phyloP scores from a whole-genome alignment of 1,139 yeast species.

The Petasospora rhodanensis region DNA sequence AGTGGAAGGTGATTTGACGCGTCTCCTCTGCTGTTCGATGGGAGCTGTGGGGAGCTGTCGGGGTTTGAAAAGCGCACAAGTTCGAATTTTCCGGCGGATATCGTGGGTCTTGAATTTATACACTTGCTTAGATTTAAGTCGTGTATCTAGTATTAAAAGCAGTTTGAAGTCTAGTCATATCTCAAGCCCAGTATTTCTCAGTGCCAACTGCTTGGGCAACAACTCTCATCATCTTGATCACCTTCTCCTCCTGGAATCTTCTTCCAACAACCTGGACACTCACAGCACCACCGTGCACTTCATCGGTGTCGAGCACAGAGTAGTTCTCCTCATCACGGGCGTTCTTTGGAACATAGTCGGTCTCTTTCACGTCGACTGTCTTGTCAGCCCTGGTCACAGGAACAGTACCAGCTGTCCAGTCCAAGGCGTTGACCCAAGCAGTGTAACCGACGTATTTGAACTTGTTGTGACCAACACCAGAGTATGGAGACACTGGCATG shows the following conservation, averaged over 20 bases:
- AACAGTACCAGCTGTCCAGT: conserved; percentile 52
- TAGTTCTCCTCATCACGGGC: conserved; percentile 19
- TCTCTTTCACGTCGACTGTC: conserved; percentile 24
- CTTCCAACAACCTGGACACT: conserved; percentile 41
- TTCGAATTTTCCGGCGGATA: no score
- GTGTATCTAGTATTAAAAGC: neutral
- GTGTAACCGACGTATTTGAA: conserved; percentile 38
- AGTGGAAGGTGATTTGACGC: no score
- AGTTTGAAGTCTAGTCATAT: no score
- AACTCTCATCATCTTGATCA: conserved; percentile 34
- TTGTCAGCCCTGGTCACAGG: conserved; percentile 51
- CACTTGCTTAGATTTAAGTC: neutral
- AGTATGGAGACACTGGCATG: conserved; percentile 43
- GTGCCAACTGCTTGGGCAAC: conserved; percentile 25
- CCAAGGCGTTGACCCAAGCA: conserved; percentile 53
- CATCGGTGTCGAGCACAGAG: conserved; percentile 33
- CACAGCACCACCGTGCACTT: conserved; percentile 42
- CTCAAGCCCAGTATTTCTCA: conserved; percentile 19
- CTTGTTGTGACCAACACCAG: conserved; percentile 29
- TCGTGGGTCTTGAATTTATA: no score
- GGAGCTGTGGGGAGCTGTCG: no score
- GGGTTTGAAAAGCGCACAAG: no score
- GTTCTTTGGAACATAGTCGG: conserved; percentile 18
- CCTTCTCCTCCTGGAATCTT: conserved; percentile 42
- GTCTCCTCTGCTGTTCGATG: no score